Base-by-base conservation (phyloP, 2,329 filamentous ascomycete genomes). In the Aspergillus candidus region DNA sequence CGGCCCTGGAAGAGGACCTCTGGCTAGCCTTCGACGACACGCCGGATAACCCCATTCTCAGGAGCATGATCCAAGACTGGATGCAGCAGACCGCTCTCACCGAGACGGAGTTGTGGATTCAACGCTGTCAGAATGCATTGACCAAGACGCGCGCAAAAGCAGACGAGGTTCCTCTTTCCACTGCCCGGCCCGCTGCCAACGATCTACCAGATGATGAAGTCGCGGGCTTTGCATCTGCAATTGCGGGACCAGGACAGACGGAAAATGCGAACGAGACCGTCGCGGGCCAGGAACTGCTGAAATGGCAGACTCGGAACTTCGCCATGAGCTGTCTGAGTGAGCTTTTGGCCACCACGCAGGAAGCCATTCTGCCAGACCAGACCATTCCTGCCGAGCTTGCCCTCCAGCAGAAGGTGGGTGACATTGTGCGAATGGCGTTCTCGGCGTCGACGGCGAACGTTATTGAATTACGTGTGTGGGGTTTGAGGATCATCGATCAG, bases 171-270 rank as follows among this genome's bases (percentile, higher is more conserved):
- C 54, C 55, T 15, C 54, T 58, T 4, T 71, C 73, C 11, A 56
- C 57, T 6, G 54, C 64, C 17, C 65, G 67, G 32, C 57, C 60
- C 8, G 72, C 75, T 4, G 73, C 78, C 11, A 76, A 87, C n/a
- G 93, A 98, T 56, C 70, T 97, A 0, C 86, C 91, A 50, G 93
- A 98, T 61, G 93, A 98, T 62, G 94, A 98, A 64, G 91, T 95
- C 31, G 93, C 93, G 41, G 93, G 93, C 0, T 97, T 98, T 60
- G 90, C 90, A 29, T 80, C 83, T n/a, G 82, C 85, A 1, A 76
- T 76, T 22, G 83, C 81, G 18, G 77, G 73, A 3, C 72, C 68
- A 4, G 79, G 78, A 38, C 78, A 84, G 39, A 75, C 77, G 32
- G 79, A 81, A 36, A 67, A 73, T 17, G 59, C 66, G 0, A 69